phyloP scores from a whole-genome alignment of 768 basidiomycete genomes.

The Hydnum rufescens region DNA sequence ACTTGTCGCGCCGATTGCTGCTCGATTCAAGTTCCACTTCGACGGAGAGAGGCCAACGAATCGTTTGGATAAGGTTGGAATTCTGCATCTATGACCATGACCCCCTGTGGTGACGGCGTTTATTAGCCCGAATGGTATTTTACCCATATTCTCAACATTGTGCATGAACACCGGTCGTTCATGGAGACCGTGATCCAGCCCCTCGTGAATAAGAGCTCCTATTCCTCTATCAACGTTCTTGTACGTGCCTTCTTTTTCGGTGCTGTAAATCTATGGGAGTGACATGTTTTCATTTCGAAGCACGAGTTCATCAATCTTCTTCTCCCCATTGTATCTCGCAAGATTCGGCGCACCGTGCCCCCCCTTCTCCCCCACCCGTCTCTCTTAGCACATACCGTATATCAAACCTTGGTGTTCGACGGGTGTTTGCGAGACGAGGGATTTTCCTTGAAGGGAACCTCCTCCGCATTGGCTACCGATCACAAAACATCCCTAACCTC shows the following conservation, averaged over 20 bases:
- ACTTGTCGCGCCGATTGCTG: slow-evolving; percentile 58
- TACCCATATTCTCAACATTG: slow-evolving; percentile 70
- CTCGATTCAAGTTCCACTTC: slow-evolving; percentile 92
- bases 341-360: slow-evolving; percentile 57
- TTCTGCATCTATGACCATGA: too few species aligned
- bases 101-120: neutral
- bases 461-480: slow-evolving; percentile 17
- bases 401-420: slow-evolving; percentile 81
- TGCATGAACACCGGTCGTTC: slow-evolving; percentile 68
- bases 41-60: slow-evolving; percentile 76
- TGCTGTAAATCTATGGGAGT: neutral
- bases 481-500: neutral
- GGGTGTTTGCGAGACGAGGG: slow-evolving; percentile 52
- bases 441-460: slow-evolving; percentile 40
- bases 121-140: slow-evolving; percentile 92
- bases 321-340: slow-evolving; percentile 54
- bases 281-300: slow-evolving; percentile 22
- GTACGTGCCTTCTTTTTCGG: slow-evolving; percentile 29
- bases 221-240: slow-evolving; percentile 48
- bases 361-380: slow-evolving; percentile 56
- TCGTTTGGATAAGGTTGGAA: slow-evolving; percentile 65
- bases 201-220: slow-evolving; percentile 43
- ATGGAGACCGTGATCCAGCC: slow-evolving; percentile 57
- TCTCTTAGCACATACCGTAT: slow-evolving; percentile 85
- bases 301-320: slow-evolving; percentile 67